Base-by-base conservation (phyloP, 805 yeast genomes). In the Soucietia sequanensis region DNA sequence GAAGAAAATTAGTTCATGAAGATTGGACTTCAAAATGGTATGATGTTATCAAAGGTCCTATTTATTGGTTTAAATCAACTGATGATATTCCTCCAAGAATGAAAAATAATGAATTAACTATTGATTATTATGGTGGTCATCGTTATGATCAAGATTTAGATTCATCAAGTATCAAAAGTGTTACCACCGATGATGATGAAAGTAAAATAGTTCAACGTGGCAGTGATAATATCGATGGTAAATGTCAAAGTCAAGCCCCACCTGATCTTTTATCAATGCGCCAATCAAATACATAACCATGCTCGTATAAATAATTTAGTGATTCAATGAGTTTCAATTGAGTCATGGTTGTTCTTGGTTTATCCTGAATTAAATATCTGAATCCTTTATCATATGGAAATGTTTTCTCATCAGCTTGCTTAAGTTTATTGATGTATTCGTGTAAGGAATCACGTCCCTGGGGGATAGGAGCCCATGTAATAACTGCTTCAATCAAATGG, bases 51-150 rank as follows among this genome's bases (percentile, higher is more conserved):
- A 45, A 65, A 36, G 91, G 89, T 23, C 86, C 87, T 31, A 46
- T 55, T 30, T 72, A 49, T 56, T 73, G 61, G 67, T 72, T 80
- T 66, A 73, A 64, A 52, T 53, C 82, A 11, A 62, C 67, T 17
- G 82, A 76, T 43, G 60, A 66, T 35, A 80, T 81, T 34, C 83
- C 86, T 36, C 87, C 88, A 43, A 69, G 72, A 48, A 88, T 89
- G 30, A 75, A 65, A 37, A 83, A 82, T 10, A 70, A 66, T 38
- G 45, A 58, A 21, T 62, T 80, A 34, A 73, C 76, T 25, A 72
- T 76, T 36, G 89, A 83, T 57, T 83, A 79, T 60, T 82, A 82
- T 54, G 65, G 60, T 35, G 86, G 86, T 34, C 77, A 81, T 60
- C 68, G 80, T 46, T 44, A 54, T 28, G 58, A 45, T 11, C 23